Evolutionary conservation across 2,329 filamentous ascomycete species (phyloP), one percentile per base, ranked within the genome.

Genomic region (Aspergillus pseudotamarii): DNA sequence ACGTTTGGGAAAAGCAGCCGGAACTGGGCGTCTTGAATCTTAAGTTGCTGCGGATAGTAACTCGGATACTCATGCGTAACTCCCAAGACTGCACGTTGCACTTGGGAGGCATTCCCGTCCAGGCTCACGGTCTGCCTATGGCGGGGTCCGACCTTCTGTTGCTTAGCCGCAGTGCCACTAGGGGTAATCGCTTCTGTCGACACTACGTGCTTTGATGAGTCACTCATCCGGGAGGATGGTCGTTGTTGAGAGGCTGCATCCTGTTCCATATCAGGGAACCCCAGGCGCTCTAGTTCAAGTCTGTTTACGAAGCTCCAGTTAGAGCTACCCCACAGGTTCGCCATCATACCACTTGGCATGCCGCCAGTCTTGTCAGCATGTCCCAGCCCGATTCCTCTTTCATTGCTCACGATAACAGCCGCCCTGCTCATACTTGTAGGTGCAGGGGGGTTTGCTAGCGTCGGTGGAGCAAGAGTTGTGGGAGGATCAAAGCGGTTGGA

Each of bases 301-400:
- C 84, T 83, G 68, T 90, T 90, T 63, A 91, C 79, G 66, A 87
- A 86, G 16, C 87, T 87, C 92, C 93, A 97, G 54, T 93, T 89
- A 61, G 88, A 91, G 72, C 89, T 96, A 57, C 94, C 94, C 94
- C 94, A 98, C 61, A 96, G 86, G 75, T 98, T 98, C 36, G 94
- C 94, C 82, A 97, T 87, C 65, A 97, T 88, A 16, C 92, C 93
- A 57, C 91, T 91, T 1, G 94, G 92, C 78, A 97, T 88, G 26
- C 86, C 86, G 48, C 90, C 87, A n/a, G 85, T 85, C 54, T 83
- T 86, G 69, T 88, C 86, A 64, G 81, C 82, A 56, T 81, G 79
- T n/a, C 88, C 88, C 21, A 88, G 78, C 3, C 85, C 85, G 61
- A 93, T 83, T 2, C 88, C 88, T 64, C 90, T 86, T 72, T 97